Base-by-base conservation (phyloP, 2,329 filamentous ascomycete species). In the Cercospora nicotianae region DNA sequence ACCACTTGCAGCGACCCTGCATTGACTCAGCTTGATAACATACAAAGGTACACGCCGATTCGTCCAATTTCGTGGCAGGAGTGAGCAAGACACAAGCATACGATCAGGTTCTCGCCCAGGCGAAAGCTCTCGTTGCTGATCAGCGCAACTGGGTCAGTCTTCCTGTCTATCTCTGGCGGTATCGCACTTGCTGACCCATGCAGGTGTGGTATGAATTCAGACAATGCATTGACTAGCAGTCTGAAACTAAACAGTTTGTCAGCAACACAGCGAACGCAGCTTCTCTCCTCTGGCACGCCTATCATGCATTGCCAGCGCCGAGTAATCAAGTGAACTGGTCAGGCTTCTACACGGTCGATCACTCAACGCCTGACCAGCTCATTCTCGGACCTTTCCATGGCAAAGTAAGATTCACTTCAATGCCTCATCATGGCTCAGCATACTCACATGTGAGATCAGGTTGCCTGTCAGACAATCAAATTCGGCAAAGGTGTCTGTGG, bases 371-470 rank as follows among this genome's bases (percentile, higher is more conserved):
- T 1, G 69, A 76, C 3, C 87, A 88, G 74, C 85, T 94, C 57
- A 90, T 94, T 72, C 87, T 94, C 1, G 91, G 90, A 0, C 91
- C 91, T 0, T 94, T 94, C 79, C 90, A 93, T 72, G 91, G 91
- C 70, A 91, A 93, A 75, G 84, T 76, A 26, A 51, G 58, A 13
- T 28, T 9, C 31, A 48, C 36, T 18, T 39, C 33, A 48, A 2
- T 23, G 16, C n/a, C 23, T 28, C 18, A 53, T 20, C 20, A 10
- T 18, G 26, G 18, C 39, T 42, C 51, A n/a, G 33, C n/a, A 31
- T 16, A 42, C 62, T 64, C 4, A 53, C 60, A 26, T 28, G 23
- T 23, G 18, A 13, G 8, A 42, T 8, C 20, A 72, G 72, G 73
- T 85, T 59, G 92, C 92, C 8, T 95, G 92, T 76, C 91, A 95